Conservation (phyloP, 495 filamentous ascomycete species). For the Neurospora sp. region DNA sequence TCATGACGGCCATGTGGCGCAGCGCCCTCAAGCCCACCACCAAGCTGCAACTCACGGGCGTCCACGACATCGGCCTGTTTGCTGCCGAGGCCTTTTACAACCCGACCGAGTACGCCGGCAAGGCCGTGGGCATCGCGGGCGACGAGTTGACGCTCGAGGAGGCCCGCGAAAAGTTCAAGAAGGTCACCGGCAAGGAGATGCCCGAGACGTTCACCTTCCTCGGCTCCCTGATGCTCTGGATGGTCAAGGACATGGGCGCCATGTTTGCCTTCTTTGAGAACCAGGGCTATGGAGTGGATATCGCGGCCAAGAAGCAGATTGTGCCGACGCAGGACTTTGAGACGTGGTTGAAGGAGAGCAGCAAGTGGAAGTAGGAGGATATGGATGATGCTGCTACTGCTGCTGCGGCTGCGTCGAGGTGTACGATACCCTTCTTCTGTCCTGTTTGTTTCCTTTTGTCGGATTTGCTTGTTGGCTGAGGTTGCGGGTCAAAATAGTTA, state of each 20-base stretch:
- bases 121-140: constrained; percentile 21
- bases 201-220: constrained; percentile 40
- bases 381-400: too few relatives aligned
- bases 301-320: constrained; percentile 38
- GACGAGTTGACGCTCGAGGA: constrained; percentile 23
- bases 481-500: not conserved
- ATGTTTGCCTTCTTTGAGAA: constrained; percentile 61
- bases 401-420: not conserved
- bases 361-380: constrained; percentile 16
- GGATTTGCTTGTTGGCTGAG: not conserved
- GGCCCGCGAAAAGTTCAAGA: constrained; percentile 39
- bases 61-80: constrained; percentile 54
- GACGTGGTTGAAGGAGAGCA: constrained; percentile 51
- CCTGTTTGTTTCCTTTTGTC: not conserved
- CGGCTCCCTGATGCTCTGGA: constrained; percentile 30
- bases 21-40: constrained; percentile 27
- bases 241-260: constrained; percentile 40
- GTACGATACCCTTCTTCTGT: not conserved
- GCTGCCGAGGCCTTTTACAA: constrained; percentile 45
- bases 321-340: constrained; percentile 51
- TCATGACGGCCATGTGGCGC: constrained; percentile 47
- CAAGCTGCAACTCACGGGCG: constrained; percentile 49
- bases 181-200: constrained; percentile 36
- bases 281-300: constrained; percentile 51
- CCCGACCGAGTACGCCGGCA: constrained; percentile 20